These are phyloP conservation scores for Scheffersomyces stambukii DNA, from an alignment of 1,139 yeast species.

Conservation along the genomic window DNA sequence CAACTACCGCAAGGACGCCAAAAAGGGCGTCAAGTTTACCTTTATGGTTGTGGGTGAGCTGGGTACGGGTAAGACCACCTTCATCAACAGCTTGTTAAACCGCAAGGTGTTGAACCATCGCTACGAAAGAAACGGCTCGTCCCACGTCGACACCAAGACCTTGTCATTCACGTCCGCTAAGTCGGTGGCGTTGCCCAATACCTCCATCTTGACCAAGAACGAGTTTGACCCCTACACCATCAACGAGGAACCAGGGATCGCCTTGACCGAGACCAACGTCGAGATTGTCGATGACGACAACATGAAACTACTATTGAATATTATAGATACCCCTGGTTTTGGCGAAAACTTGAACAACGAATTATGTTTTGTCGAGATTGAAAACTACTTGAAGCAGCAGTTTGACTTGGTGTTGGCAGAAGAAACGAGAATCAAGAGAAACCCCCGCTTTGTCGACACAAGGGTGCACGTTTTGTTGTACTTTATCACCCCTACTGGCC, in stretches of 20 bases:
- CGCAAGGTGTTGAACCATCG: constrained; percentile 58
- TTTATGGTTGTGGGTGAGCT: constrained; percentile 80
- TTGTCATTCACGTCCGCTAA: constrained; percentile 48
- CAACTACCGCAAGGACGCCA: constrained; percentile 64
- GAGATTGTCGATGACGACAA: constrained; percentile 77
- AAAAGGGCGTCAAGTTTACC: constrained; percentile 81
- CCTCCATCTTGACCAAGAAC: constrained; percentile 37
- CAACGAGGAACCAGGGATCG: constrained; percentile 55
- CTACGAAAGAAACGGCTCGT: constrained; percentile 31
- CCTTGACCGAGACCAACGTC: constrained; percentile 64
- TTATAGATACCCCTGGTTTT: constrained; percentile 77
- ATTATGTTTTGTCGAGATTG: constrained; percentile 63
- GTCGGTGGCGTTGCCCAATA: constrained; percentile 49
- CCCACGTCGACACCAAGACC: constrained; percentile 40
- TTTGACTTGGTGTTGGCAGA: constrained; percentile 90
- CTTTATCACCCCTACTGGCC: constrained; percentile 73
- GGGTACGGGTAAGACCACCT: constrained; percentile 86
- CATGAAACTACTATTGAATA: constrained; percentile 55
- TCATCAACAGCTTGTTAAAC: constrained; percentile 70
- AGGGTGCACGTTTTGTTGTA: constrained; percentile 71
- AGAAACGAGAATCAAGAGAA: constrained; percentile 86
- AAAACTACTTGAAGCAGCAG: constrained; percentile 77
- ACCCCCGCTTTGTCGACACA: constrained; percentile 74
- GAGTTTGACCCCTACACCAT: constrained; percentile 42
- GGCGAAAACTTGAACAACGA: constrained; percentile 69